Evolutionary conservation across 192 early-diverging fungal genomes (phyloP).

Genomic region (Helicostylum pulchrum): DNA sequence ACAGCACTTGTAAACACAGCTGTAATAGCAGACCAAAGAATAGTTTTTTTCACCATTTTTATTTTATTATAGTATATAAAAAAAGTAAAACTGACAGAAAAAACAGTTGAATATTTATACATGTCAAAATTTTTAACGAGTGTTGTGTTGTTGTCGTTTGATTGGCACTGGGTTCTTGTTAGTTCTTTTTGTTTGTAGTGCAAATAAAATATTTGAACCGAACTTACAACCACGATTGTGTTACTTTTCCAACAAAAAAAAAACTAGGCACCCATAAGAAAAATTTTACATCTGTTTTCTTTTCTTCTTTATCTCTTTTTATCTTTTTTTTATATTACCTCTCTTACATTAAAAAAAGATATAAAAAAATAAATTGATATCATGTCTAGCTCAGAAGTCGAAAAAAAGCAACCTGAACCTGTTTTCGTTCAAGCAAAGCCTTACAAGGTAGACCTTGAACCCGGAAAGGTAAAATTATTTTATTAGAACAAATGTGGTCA

Average conservation of each 20-base stretch:
- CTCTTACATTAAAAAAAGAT: conserved; percentile 9
- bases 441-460: conserved; percentile 18
- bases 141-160: no score
- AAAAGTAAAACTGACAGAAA: conserved; percentile 4
- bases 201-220: no score
- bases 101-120: not conserved
- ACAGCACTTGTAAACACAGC: no score
- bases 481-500: not conserved
- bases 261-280: not conserved
- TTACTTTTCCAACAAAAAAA: not conserved
- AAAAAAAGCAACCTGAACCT: conserved; percentile 1
- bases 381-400: conserved; percentile 5
- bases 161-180: no score
- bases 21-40: no score
- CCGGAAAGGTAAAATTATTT: conserved; percentile 13
- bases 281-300: not conserved
- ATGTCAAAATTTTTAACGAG: no score
- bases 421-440: conserved; percentile 22
- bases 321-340: not conserved
- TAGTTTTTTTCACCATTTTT: no score
- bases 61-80: not conserved
- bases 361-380: not conserved
- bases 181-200: no score
- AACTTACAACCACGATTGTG: not conserved
- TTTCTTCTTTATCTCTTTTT: not conserved